Evolutionary conservation across 1,139 yeast genomes (phyloP).

Genomic region (Blastobotrys arbuscula): DNA sequence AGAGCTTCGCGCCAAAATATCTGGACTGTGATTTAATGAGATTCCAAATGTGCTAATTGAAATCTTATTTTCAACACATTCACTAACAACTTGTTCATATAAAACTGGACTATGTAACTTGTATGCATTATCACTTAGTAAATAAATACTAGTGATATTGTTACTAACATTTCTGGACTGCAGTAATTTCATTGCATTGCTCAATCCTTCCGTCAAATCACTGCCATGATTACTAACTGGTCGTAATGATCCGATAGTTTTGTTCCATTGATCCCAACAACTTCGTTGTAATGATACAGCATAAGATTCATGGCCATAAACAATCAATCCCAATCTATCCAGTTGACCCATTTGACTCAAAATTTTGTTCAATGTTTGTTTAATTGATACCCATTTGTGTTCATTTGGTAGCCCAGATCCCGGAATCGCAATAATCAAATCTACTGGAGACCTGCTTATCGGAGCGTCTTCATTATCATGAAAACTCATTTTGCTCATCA

Average conservation of each 20-base stretch:
- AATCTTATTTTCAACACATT: conserved; percentile 7
- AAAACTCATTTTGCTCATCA: not conserved
- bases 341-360: conserved; percentile 19
- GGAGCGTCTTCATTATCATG: not conserved
- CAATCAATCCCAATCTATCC: conserved; percentile 22
- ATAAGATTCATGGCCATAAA: conserved; percentile 19
- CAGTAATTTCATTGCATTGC: conserved; percentile 10
- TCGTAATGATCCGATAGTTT: conserved; percentile 6
- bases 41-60: conserved; percentile 17
- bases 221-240: conserved; percentile 10
- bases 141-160: conserved; percentile 9
- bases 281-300: conserved; percentile 11
- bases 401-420: conserved; percentile 21
- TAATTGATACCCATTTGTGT: conserved; percentile 19
- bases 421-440: conserved; percentile 21
- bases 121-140: conserved; percentile 10
- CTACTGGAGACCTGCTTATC: conserved; percentile 19
- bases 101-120: conserved; percentile 2
- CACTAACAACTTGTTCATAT: conserved; percentile 6
- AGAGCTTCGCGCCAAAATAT: conserved; percentile 11
- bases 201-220: conserved; percentile 13
- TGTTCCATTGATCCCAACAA: conserved; percentile 18
- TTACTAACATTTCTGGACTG: conserved; percentile 6
- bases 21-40: conserved; percentile 15
- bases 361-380: conserved; percentile 14